Evolutionary conservation across 352 stramenopile genomes (phyloP).

Genomic region (Hyaloperonospora brassicae): DNA sequence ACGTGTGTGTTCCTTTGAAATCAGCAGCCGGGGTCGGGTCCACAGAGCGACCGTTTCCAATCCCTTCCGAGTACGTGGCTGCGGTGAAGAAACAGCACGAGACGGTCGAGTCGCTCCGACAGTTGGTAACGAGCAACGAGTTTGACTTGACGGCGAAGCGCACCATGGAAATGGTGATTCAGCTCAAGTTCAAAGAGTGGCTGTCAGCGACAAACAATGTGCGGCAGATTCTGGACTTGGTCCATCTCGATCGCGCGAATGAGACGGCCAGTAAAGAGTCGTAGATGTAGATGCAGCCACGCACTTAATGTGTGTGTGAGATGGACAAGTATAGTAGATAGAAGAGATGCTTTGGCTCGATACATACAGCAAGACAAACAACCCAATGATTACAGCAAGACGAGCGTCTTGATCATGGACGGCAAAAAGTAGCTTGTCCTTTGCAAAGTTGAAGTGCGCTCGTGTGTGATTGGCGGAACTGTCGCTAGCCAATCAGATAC

Average conservation of each 20-base stretch:
- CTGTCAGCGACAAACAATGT: conserved; percentile 78
- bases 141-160: conserved; percentile 74
- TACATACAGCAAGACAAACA: too few relatives aligned
- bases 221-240: conserved; percentile 83
- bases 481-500: conserved; percentile 29
- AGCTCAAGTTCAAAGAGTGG: conserved; percentile 85
- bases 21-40: conserved; percentile 23
- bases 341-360: conserved; percentile 1
- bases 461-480: conserved; percentile 27
- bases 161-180: conserved; percentile 75
- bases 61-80: conserved; percentile 62
- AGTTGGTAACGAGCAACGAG: conserved; percentile 70
- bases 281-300: conserved; percentile 6
- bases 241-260: conserved; percentile 62
- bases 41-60: conserved; percentile 63
- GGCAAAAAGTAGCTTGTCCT: too few relatives aligned
- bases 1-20: conserved; percentile 70
- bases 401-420: too few relatives aligned
- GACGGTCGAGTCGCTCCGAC: conserved; percentile 62
- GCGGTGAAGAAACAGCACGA: conserved; percentile 62
- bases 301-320: neutral
- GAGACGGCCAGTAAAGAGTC: conserved; percentile 19
- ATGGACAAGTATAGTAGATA: conserved; percentile 24
- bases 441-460: conserved; percentile 16
- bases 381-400: too few relatives aligned